Conservation (phyloP, 2,329 filamentous ascomycete species). For the Alternaria brassicae region DNA sequence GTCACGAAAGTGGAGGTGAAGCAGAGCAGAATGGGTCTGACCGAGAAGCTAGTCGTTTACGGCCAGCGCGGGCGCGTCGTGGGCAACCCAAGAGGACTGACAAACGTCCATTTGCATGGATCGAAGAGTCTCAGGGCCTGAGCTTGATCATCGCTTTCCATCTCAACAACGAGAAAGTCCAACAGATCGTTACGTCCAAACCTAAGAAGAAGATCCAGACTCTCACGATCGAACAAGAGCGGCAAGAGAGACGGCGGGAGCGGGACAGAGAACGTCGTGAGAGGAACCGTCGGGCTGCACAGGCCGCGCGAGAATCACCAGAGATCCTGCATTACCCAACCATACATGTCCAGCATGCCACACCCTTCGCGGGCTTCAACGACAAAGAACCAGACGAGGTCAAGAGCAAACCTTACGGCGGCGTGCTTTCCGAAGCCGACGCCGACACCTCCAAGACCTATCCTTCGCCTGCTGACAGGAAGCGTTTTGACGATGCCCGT, state of each 20-base stretch:
- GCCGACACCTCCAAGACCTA: conserved; percentile 91
- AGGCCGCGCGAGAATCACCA: conserved; percentile 47
- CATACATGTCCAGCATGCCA: conserved; percentile 70
- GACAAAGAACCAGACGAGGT: conserved; percentile 88
- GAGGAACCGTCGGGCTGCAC: conserved; percentile 57
- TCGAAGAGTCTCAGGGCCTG: conserved; percentile 41
- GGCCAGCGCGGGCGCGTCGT: conserved; percentile 45
- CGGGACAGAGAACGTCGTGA: conserved; percentile 51
- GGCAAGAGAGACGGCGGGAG: conserved; percentile 43
- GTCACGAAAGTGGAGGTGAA: conserved; percentile 39
- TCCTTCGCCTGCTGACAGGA: conserved; percentile 79
- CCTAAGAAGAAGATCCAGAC: conserved; percentile 58
- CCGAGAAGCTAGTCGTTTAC: conserved; percentile 37
- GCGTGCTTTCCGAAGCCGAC: conserved; percentile 86
- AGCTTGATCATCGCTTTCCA: conserved; percentile 47
- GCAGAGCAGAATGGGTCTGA: conserved; percentile 40
- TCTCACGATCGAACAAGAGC: conserved; percentile 41
- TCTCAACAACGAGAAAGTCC: conserved; percentile 62
- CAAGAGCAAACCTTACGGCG: conserved; percentile 94
- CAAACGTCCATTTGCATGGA: conserved; percentile 47
- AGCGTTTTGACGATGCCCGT: conserved; percentile 87
- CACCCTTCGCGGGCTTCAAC: conserved; percentile 86
- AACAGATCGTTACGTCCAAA: conserved; percentile 65
- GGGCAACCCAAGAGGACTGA: conserved; percentile 43
- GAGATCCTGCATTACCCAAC: conserved; percentile 64